These are phyloP conservation scores for Clonostachys rosea DNA, from an alignment of 2,329 filamentous ascomycete species.

Conservation along the genomic window DNA sequence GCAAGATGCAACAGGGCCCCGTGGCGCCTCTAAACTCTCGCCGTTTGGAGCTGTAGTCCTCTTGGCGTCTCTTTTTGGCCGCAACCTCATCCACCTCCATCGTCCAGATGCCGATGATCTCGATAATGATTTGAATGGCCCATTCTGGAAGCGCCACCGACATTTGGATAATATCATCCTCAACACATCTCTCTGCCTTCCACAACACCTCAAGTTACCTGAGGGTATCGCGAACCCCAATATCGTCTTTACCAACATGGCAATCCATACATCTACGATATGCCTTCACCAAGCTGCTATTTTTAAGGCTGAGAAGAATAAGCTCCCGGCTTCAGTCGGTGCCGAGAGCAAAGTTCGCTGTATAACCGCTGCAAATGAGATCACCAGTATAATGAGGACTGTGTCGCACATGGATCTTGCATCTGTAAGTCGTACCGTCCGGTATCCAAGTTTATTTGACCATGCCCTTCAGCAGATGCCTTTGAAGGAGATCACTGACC, in stretches of 20 bases:
- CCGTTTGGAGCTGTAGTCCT: conserved; percentile 76
- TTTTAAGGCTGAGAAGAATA: conserved; percentile 91
- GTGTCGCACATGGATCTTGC: conserved; percentile 86
- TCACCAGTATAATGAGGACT: conserved; percentile 92
- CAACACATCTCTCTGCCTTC: conserved; percentile 81
- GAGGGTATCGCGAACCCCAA: conserved; percentile 73
- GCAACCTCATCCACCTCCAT: conserved; percentile 87
- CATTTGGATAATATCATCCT: conserved; percentile 85
- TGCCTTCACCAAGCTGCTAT: conserved; percentile 98
- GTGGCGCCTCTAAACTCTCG: conserved; percentile 70
- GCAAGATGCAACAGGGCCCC: conserved; percentile 62
- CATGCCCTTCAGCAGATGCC: neutral
- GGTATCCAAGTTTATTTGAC: no score
- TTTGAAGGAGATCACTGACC: conserved; percentile 10
- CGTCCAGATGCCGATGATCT: conserved; percentile 76
- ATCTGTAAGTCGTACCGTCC: conserved; percentile 49
- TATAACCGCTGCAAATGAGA: conserved; percentile 88
- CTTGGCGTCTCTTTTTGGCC: conserved; percentile 85
- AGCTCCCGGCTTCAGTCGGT: conserved; percentile 69
- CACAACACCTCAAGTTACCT: conserved; percentile 74
- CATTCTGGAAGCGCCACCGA: conserved; percentile 93
- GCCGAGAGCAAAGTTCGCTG: conserved; percentile 91
- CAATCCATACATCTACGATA: conserved; percentile 92
- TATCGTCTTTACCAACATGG: conserved; percentile 92
- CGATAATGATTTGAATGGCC: conserved; percentile 83